Percentiles rank a stretch among this genome's conserved stretches.
These are phyloP conservation scores for Encephalitozoon cuniculi DNA, from an alignment of 371 early-diverging fungal species.

Conservation along the genomic window DNA sequence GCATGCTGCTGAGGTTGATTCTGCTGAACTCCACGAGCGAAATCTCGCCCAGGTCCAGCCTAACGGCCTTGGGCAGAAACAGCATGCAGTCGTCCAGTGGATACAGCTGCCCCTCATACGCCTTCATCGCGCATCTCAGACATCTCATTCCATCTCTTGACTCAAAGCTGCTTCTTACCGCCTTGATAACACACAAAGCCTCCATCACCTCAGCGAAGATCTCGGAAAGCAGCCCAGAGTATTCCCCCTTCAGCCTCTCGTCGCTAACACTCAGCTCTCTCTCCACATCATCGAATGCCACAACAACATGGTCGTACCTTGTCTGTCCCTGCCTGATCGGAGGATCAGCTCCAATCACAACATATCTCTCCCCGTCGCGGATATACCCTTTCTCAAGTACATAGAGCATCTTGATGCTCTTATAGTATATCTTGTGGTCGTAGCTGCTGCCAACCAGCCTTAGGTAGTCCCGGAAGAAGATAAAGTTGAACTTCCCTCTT, in stretches of 20 bases:
- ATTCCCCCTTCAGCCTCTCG: constrained; percentile 70
- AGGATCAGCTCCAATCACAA: constrained; percentile 83
- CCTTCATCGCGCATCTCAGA: constrained; percentile 87
- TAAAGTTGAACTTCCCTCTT: constrained; percentile 56
- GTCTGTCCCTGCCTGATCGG: constrained; percentile 96
- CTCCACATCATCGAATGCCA: constrained; percentile 82
- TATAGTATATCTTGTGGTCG: constrained; percentile 59
- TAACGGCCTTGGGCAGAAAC: constrained; percentile 83
- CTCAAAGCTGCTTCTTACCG: constrained; percentile 65
- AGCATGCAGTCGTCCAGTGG: constrained; percentile 79
- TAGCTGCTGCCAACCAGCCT: constrained; percentile 58
- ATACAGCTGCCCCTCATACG: constrained; percentile 88
- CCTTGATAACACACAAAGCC: constrained; percentile 69
- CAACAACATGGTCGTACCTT: constrained; percentile 82
- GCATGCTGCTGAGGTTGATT: constrained; percentile 56
- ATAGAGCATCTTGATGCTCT: constrained; percentile 40
- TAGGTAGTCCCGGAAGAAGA: constrained; percentile 52
- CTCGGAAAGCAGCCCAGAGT: constrained; percentile 76
- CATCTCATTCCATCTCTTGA: constrained; percentile 63
- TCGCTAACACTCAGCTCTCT: constrained; percentile 65
- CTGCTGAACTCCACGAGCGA: constrained; percentile 71
- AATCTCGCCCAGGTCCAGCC: constrained; percentile 74
- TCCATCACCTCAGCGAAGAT: constrained; percentile 80
- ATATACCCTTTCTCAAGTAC: constrained; percentile 46
- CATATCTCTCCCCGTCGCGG: constrained; percentile 56